Evolutionary conservation across 1,284 basidiomycete genomes (phyloP).

Genomic region (Anthracocystis walkeri): DNA sequence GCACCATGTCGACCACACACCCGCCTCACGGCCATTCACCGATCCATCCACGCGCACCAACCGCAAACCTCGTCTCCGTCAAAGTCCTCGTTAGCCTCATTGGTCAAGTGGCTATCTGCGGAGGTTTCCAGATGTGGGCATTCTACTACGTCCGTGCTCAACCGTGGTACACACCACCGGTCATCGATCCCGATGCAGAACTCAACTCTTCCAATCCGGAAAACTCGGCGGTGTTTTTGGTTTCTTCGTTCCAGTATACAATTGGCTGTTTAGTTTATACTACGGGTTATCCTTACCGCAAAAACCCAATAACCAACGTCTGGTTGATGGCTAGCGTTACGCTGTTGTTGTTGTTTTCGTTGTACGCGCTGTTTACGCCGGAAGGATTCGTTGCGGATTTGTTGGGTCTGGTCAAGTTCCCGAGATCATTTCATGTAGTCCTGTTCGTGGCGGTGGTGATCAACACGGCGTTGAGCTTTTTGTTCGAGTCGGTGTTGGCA

Average conservation of each 20-base stretch:
- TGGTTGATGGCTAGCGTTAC: constrained; percentile 62
- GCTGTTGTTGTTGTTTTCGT: constrained; percentile 50
- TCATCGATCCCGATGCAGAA: constrained; percentile 76
- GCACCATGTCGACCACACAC: constrained; percentile 12
- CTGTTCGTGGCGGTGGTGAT: constrained; percentile 79
- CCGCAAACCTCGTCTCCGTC: constrained; percentile 94
- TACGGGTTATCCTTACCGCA: constrained; percentile 95
- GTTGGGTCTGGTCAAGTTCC: constrained; percentile 84
- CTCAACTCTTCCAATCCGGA: constrained; percentile 92
- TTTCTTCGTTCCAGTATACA: constrained; percentile 98
- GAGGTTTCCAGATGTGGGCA: constrained; percentile 83
- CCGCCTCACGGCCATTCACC: constrained; percentile 62
- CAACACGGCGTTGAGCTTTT: constrained; percentile 81
- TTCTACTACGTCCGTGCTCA: constrained; percentile 89
- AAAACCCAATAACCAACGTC: constrained; percentile 90
- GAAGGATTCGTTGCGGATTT: constrained; percentile 76
- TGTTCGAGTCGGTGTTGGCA: constrained; percentile 75
- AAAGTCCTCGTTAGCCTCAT: constrained; percentile 93
- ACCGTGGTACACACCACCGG: constrained; percentile 80
- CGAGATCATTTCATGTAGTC: constrained; percentile 77
- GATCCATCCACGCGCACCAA: constrained; percentile 88
- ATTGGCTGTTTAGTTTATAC: constrained; percentile 95
- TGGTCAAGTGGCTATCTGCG: constrained; percentile 90
- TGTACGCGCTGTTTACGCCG: constrained; percentile 72
- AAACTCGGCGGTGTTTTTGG: constrained; percentile 90